phyloP scores from a whole-genome alignment of 352 stramenopile genomes.

The Phytopythium delawarense region DNA sequence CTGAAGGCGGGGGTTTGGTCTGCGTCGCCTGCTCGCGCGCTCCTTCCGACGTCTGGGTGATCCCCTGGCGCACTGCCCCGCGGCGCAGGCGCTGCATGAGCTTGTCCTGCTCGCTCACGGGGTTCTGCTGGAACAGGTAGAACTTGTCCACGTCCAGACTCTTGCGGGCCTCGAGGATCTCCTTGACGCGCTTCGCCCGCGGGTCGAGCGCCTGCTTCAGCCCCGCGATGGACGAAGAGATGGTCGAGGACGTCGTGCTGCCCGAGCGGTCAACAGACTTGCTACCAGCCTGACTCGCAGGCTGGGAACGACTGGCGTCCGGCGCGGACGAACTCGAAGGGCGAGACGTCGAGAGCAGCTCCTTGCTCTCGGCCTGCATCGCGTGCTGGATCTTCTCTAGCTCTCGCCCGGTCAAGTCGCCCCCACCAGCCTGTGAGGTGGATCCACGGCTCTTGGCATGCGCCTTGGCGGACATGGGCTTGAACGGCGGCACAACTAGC shows the following conservation, averaged over 20 bases:
- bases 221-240: constrained; percentile 63
- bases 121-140: constrained; percentile 53
- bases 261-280: constrained; percentile 8
- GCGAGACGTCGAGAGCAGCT: constrained; percentile 24
- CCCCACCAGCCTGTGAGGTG: neutral
- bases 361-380: constrained; percentile 57
- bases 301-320: constrained; percentile 5
- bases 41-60: constrained; percentile 58
- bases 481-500: constrained; percentile 11
- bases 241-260: constrained; percentile 20
- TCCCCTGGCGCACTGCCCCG: constrained; percentile 43
- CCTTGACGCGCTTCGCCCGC: constrained; percentile 48
- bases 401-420: constrained; percentile 11
- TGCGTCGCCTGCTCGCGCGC: constrained; percentile 42
- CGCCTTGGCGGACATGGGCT: constrained; percentile 10
- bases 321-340: constrained; percentile 16
- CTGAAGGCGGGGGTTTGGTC: constrained; percentile 35
- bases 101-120: constrained; percentile 54
- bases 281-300: constrained; percentile 1
- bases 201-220: constrained; percentile 71
- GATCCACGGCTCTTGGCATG: constrained; percentile 15
- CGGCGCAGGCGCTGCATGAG: constrained; percentile 47
- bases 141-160: constrained; percentile 64
- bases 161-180: constrained; percentile 55
- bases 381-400: constrained; percentile 64